Percentiles rank a stretch among this genome's conserved stretches.
phyloP scores from a whole-genome alignment of 306 rosid species.

The Senna tora region DNA sequence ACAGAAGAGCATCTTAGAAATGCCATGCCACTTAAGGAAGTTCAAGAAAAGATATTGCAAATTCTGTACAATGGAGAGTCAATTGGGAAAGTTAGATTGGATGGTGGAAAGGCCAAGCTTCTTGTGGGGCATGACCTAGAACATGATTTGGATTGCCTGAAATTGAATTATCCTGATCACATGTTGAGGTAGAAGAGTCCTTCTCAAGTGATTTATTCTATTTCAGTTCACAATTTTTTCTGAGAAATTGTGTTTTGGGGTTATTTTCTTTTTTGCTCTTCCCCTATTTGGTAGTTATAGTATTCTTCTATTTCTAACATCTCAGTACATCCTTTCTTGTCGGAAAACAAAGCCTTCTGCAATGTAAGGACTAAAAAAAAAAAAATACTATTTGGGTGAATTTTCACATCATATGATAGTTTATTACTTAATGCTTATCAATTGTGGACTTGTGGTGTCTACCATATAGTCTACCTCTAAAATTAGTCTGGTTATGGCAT shows the following conservation, averaged over 20 bases:
- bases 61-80: constrained; percentile 74
- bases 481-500: not conserved
- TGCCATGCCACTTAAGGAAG: constrained; percentile 72
- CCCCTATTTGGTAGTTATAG: not conserved
- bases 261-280: not conserved
- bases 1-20: constrained; percentile 70
- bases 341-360: not conserved
- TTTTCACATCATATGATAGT: not conserved
- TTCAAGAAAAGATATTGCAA: constrained; percentile 61
- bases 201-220: constrained; percentile 31
- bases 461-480: not conserved
- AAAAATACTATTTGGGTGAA: not conserved
- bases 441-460: not conserved
- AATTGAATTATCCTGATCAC: constrained; percentile 67
- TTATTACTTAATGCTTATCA: not conserved
- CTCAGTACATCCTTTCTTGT: not conserved
- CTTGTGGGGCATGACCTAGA: constrained; percentile 84
- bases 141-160: constrained; percentile 77
- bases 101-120: constrained; percentile 77
- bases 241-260: not conserved
- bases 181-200: constrained; percentile 60
- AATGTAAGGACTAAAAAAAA: not conserved
- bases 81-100: constrained; percentile 53
- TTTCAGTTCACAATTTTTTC: not conserved
- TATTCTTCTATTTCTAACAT: not conserved